Conservation (phyloP, 805 yeast species). For the Saccharomycopsis javanensis region DNA sequence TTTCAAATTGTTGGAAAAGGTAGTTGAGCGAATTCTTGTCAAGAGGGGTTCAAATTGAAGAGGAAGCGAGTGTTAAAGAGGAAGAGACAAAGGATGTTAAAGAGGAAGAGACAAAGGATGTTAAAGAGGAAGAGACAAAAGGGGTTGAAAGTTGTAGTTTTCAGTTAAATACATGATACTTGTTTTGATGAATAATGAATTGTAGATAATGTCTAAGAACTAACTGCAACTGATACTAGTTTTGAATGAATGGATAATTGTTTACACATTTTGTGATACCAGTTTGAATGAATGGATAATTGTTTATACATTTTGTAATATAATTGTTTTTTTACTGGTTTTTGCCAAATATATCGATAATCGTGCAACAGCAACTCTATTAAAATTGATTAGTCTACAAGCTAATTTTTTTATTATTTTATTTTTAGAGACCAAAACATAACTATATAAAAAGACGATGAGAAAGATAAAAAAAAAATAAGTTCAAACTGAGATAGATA, state of each 20-base stretch:
- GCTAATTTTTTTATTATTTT: background rate
- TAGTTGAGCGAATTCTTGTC: conserved; percentile 36
- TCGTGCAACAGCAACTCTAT: too few species aligned
- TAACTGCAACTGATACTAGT: too few species aligned
- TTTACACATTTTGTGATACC: too few species aligned
- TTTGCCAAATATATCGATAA: too few species aligned
- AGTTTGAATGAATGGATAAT: too few species aligned
- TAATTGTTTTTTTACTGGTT: too few species aligned
- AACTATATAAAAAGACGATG: conserved; percentile 2
- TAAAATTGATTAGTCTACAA: background rate
- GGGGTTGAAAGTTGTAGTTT: too few species aligned
- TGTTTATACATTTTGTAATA: too few species aligned
- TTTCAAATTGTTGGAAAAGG: conserved; percentile 36
- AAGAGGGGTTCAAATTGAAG: background rate
- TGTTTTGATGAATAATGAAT: too few species aligned
- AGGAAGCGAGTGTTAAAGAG: background rate
- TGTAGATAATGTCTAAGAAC: too few species aligned
- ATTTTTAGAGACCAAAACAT: background rate
- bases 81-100: background rate
- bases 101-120: background rate
- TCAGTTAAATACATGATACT: too few species aligned
- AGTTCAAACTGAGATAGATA: background rate
- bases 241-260: too few species aligned
- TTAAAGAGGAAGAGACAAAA: background rate
- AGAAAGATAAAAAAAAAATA: conserved; percentile 1